Base-by-base conservation (phyloP, 2,329 filamentous ascomycete genomes). In the Phialophora expanda region DNA sequence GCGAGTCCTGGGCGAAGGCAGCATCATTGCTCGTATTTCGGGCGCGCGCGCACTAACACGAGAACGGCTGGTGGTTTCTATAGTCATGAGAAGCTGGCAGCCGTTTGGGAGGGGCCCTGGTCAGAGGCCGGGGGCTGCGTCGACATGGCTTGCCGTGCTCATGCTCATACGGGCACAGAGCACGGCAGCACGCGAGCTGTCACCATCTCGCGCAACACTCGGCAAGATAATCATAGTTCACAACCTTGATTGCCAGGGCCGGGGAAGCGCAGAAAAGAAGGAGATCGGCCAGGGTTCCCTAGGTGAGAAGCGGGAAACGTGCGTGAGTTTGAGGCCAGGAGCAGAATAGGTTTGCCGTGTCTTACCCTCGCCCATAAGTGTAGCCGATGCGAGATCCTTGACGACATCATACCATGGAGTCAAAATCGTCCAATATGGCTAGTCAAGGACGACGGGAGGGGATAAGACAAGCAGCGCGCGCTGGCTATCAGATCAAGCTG, bases 361-460 rank as follows among this genome's bases (percentile, higher is more conserved):
- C 58, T 61, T 61, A 61, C 58, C 41, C 46, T 61, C 9, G 9
- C 44, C 58, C 38, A 30, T 17, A 30, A 20, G 48, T 53, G 56
- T 28, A 38, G 60, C 60, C 56, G 61, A 66, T 60, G 60, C 61
- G 56, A 66, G 65, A 66, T 64, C 61, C 65, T 66, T 63, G 65
- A 64, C 65, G 61, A 66, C 60, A 64, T 59, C 50, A 48, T 20
- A n/a, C 46, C 54, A 28, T 30, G n/a, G 50, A 22, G 30, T 34
- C 22, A 17, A 34, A 41, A 51, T 48, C n/a, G 4, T 59, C 46
- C 24, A 20, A 32, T 62, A 12, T 28, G 60, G 48, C 50, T 59
- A 50, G 59, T 59, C 53, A 41, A 41, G 24, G 44, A 14, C 8
- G 48, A 20, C 14, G n/a, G n/a, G 50, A 65, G 41, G 48, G 46